Base-by-base conservation (phyloP, 306 rosid genomes). In the Cicer cuneatum region DNA sequence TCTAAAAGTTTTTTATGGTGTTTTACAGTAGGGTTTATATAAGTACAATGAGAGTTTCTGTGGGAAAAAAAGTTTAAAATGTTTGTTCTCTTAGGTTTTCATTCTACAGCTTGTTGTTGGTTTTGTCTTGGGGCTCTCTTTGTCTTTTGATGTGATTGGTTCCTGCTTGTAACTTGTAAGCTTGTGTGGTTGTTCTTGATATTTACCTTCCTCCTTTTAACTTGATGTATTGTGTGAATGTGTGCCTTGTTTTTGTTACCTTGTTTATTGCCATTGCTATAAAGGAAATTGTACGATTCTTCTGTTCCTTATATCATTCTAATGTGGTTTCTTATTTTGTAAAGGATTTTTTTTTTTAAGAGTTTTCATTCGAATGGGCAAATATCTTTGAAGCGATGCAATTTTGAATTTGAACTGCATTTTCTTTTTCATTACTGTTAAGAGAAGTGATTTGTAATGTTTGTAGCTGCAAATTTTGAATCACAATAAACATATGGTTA, bases 141-240 rank as follows among this genome's bases (percentile, higher is more conserved):
- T 9, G 38, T 53, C 37, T 75, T 81, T 75, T 18, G 52, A 71
- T 43, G 75, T 39, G 53, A 66, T 66, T 38, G 47, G 14, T 39
- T 63, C n/a, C 4, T 11, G 57, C 60, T 64, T 71, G 38, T 8
- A 2, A 35, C 60, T 64, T 71, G 38, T 6, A 2, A 35, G 68
- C 67, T 78, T 77, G 53, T 7, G 37, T 15, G 67, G 35, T 11
- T 63, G 45, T 63, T 10, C 29, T 56, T 21, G 62, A 56, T 56
- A 21, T 56, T 21, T 56, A 21, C 8, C 11, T 56, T 18, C 37
- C 18, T 54, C 13, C 7, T 18, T 54, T 54, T 8, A 8, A 54
- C 2, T 38, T 42, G 15, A 13, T 51, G 66, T 80, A 46, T 33
- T 41, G n/a, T 29, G 49, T 29, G 33, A 46, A 12, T 41, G n/a